Evolutionary conservation across 805 yeast genomes (phyloP).

Genomic region (Barnettozyma wickerhamii): DNA sequence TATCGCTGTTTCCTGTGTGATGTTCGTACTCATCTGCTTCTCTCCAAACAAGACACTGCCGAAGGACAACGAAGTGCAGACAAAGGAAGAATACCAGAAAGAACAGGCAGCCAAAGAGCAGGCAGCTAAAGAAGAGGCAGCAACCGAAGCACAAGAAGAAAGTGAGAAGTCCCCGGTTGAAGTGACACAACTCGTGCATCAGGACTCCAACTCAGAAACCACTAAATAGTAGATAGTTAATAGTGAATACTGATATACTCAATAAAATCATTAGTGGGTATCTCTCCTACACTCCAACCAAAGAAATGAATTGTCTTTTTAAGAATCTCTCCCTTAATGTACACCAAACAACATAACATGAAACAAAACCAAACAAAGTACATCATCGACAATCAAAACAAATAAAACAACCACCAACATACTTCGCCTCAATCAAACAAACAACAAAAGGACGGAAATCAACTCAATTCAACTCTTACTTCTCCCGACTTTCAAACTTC

Average conservation of each 20-base stretch:
- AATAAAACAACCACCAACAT: too few species aligned
- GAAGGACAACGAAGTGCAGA: constrained; percentile 11
- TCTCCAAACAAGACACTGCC: constrained; percentile 42
- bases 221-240: too few species aligned
- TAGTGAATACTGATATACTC: too few species aligned
- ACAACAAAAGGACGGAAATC: neutral
- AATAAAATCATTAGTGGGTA: too few species aligned
- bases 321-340: neutral
- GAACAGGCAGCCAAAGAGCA: too few species aligned
- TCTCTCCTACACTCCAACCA: too few species aligned
- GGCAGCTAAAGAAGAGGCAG: too few species aligned
- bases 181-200: too few species aligned
- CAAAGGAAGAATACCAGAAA: constrained; percentile 4
- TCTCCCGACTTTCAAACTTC: constrained; percentile 77
- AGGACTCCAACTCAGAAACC: too few species aligned
- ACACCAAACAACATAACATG: neutral
- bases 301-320: neutral
- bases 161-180: too few species aligned
- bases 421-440: neutral
- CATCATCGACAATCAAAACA: neutral
- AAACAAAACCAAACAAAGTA: neutral
- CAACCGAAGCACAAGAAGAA: too few species aligned
- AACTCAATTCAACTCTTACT: constrained; percentile 12
- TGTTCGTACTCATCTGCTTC: constrained; percentile 32
- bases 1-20: constrained; percentile 33